Evolutionary conservation across 768 basidiomycete genomes (phyloP), one percentile per base, ranked within the genome.

Genomic region (Daedaleopsis nitida): DNA sequence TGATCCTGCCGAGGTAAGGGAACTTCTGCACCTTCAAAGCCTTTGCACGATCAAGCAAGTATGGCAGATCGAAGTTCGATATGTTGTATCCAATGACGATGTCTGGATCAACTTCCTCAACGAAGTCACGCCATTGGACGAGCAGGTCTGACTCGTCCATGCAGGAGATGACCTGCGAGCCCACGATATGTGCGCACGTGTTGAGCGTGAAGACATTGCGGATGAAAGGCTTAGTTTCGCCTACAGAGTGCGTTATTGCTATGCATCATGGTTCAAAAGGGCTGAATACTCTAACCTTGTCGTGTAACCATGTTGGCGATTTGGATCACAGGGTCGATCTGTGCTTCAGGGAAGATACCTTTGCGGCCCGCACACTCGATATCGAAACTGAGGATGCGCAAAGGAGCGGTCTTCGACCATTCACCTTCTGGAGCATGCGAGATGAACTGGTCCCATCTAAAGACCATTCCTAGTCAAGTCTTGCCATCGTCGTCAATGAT

Each of bases 231-330:
- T 93, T 88, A 45, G 79, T 80, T 68, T 98, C 96, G 66, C 96
- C 96, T 96, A 66, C 24, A 12, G 35, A 55, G 45, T 59, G 53
- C 34, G 19, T 51, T 9, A 54, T 16, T 23, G 19, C 34, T 35
- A 51, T 1, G 5, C 12, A 62, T 60, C 38, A 17, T 49, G 44
- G 45, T n/a, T 27, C 62, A 39, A 37, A 50, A 16, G 14, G 23
- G 13, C 8, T 32, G 19, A 47, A 13, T 34, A 3, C 16, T 65
- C 77, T n/a, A 57, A 94, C 96, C 96, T 84, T 99, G 97, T 5
- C 91, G 83, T 38, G 96, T 98, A 12, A 98, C 96, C 97, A 98
- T 98, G 73, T 94, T 97, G 1, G 96, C 97, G 61, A 98, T 98
- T 70, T 98, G 97, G 68, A 98, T 98, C 57, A 99, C 94, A 10